Conservation (phyloP, 2,329 filamentous ascomycete species). For the Macrophomina phaseolina region DNA sequence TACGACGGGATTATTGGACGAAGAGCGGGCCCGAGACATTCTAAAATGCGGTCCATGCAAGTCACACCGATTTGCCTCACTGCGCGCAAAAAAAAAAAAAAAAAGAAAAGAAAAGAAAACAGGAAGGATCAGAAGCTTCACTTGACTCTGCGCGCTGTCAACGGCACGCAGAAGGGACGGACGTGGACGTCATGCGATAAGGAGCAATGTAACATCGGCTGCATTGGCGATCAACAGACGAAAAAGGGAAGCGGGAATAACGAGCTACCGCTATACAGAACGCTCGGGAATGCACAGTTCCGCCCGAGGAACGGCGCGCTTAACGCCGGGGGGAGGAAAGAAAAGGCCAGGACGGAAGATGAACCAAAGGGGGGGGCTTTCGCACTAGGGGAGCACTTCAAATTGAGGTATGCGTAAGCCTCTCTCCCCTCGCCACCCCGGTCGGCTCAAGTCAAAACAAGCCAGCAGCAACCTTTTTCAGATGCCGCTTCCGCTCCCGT, state of each 20-base stretch:
- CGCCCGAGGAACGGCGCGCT: background rate
- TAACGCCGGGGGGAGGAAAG: background rate
- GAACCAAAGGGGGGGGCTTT: background rate
- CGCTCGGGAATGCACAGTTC: background rate
- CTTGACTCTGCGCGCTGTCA: background rate
- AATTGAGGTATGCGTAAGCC: conserved; percentile 16
- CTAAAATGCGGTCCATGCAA: conserved; percentile 4
- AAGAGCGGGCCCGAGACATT: background rate
- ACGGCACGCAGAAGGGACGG: background rate
- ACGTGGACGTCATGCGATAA: background rate
- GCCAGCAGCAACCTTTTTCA: background rate
- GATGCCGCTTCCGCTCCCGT: conserved; percentile 3
- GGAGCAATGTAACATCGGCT: conserved; percentile 16
- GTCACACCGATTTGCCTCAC: conserved; percentile 1
- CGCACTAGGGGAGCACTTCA: background rate
- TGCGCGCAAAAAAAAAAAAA: background rate
- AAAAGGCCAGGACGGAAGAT: background rate
- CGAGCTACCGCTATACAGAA: background rate
- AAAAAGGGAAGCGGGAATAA: background rate
- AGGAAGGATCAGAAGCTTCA: background rate
- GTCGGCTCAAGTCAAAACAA: background rate
- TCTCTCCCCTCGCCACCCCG: background rate
- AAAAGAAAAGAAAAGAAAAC: background rate
- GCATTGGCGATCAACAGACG: background rate
- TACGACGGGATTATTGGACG: conserved; percentile 15